These are phyloP conservation scores for Plectranthus barbatus DNA, from an alignment of 257 asterid genomes.

Conservation along the genomic window DNA sequence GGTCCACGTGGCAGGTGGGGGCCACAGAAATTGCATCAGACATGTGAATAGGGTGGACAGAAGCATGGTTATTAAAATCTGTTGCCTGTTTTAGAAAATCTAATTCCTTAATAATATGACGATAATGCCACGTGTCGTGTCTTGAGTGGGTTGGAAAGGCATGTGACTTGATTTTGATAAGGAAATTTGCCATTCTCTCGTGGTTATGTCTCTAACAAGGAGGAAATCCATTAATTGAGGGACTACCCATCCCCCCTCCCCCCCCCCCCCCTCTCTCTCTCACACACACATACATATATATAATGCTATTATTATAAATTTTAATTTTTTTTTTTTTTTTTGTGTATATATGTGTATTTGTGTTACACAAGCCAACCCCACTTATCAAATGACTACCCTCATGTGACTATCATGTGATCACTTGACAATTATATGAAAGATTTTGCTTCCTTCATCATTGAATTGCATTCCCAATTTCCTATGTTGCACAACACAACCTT, in stretches of 20 bases:
- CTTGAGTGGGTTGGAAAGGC: slow-evolving; percentile 34
- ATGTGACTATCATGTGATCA: slow-evolving; percentile 29
- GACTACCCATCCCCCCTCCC: no score
- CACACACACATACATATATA: background rate
- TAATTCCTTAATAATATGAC: slow-evolving; percentile 26
- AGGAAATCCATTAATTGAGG: slow-evolving; percentile 37
- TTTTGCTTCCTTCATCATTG: background rate
- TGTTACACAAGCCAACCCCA: no score
- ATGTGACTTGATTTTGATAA: slow-evolving; percentile 55
- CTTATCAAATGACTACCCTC: slow-evolving; percentile 9
- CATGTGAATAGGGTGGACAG: slow-evolving; percentile 56
- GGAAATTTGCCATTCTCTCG: slow-evolving; percentile 44
- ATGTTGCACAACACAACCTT: background rate
- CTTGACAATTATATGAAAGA: background rate
- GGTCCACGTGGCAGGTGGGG: slow-evolving; percentile 8
- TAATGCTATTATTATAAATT: no score
- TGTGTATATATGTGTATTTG: no score
- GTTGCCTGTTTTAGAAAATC: slow-evolving; percentile 31
- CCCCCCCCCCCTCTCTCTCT: no score
- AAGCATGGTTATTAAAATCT: slow-evolving; percentile 33
- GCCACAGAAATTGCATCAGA: slow-evolving; percentile 8
- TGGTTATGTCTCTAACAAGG: slow-evolving; percentile 72
- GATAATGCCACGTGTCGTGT: slow-evolving; percentile 43
- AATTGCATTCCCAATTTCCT: background rate
- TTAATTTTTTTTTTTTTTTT: background rate